A percentile compares a stretch with the other conserved stretches of the same genome.
Conservation (phyloP, 352 stramenopile species). For the Peronospora farinosa region DNA sequence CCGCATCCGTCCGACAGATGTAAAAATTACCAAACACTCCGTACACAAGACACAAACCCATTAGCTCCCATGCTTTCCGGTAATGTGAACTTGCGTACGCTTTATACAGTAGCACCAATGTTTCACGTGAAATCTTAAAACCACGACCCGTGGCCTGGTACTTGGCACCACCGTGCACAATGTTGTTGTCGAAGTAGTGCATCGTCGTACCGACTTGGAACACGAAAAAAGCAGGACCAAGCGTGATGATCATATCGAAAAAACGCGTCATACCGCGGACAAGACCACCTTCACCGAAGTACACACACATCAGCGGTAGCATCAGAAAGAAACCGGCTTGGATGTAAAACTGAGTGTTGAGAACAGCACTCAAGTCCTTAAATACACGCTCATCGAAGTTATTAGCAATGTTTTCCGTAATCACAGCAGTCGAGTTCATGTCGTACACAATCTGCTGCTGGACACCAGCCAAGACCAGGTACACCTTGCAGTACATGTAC, state of each 20-base stretch:
- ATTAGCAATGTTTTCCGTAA: constrained; percentile 45
- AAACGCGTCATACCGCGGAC: constrained; percentile 56
- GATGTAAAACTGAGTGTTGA: constrained; percentile 83
- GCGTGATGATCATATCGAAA: constrained; percentile 70
- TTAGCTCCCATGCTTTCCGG: constrained; percentile 67
- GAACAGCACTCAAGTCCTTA: constrained; percentile 50
- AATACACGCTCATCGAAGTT: constrained; percentile 58
- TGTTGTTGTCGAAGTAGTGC: constrained; percentile 82
- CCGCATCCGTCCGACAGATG: constrained; percentile 50
- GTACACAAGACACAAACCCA: constrained; percentile 68
- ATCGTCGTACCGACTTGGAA: constrained; percentile 81
- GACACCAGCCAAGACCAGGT: constrained; percentile 57
- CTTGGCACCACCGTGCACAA: constrained; percentile 66
- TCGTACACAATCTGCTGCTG: constrained; percentile 57
- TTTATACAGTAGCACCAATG: constrained; percentile 72
- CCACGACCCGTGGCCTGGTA: constrained; percentile 74
- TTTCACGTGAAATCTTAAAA: constrained; percentile 80
- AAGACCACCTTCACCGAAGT: constrained; percentile 68
- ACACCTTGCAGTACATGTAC: constrained; percentile 83
- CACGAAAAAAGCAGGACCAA: constrained; percentile 66
- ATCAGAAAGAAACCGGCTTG: constrained; percentile 68
- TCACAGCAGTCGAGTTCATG: constrained; percentile 63
- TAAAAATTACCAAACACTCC: constrained; percentile 58
- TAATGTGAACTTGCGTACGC: constrained; percentile 68
- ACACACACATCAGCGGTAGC: constrained; percentile 67